Evolutionary conservation across 2,329 filamentous ascomycete species (phyloP).

Genomic region (Metarhizium guizhouense): DNA sequence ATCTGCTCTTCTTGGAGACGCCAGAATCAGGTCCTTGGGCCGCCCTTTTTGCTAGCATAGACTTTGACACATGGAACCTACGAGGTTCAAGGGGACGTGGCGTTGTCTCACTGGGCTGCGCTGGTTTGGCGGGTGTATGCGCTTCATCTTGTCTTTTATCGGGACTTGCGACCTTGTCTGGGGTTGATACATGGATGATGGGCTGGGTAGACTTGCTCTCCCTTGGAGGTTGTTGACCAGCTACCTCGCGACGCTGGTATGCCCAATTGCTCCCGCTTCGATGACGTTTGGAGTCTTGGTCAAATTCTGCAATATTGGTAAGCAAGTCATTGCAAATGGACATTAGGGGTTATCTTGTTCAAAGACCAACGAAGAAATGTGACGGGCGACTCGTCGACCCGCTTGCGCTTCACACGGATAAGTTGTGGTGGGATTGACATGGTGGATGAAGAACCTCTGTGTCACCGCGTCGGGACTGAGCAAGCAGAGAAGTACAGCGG

Average conservation of each 20-base stretch:
- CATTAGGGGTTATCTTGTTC: slow-evolving; percentile 1
- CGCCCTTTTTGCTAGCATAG: slow-evolving; percentile 26
- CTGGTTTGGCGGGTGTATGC: not conserved
- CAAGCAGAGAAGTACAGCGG: not conserved
- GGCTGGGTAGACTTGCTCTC: slow-evolving; percentile 19
- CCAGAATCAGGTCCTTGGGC: slow-evolving; percentile 12
- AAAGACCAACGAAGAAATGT: slow-evolving; percentile 42
- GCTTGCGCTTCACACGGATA: slow-evolving; percentile 54
- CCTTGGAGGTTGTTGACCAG: slow-evolving; percentile 12
- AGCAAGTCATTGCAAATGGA: slow-evolving; percentile 8
- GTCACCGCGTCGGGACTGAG: not conserved
- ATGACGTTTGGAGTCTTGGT: slow-evolving; percentile 43
- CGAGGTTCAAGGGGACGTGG: slow-evolving; percentile 28
- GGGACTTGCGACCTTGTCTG: slow-evolving; percentile 20
- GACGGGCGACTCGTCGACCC: slow-evolving; percentile 43
- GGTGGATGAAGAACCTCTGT: not conserved
- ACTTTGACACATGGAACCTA: slow-evolving; percentile 47
- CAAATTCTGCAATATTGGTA: slow-evolving; percentile 33
- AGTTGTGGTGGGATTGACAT: slow-evolving; percentile 51
- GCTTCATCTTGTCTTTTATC: slow-evolving; percentile 7
- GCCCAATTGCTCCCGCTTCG: slow-evolving; percentile 42
- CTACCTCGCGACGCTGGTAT: slow-evolving; percentile 42
- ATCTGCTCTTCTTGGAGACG: slow-evolving; percentile 31
- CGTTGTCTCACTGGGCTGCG: not conserved
- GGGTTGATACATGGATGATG: slow-evolving; percentile 39